Base-by-base conservation (phyloP, 2,329 filamentous ascomycete species). In the Cladophialophora bantiana region DNA sequence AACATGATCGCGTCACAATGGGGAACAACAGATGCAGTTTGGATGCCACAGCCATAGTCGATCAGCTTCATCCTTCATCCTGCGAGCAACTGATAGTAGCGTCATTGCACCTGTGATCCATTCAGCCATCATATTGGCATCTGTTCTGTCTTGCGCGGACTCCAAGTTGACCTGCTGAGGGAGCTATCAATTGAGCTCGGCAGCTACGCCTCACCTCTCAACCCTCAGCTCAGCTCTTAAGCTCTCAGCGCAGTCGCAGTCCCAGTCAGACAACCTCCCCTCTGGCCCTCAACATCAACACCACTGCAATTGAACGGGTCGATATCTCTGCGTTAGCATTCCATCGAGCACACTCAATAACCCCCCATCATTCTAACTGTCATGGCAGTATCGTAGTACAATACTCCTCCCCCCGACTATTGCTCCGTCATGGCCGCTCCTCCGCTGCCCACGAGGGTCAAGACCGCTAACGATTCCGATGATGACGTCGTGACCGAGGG, bases 401-500 rank as follows among this genome's bases (percentile, higher is more conserved):
- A 66, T 62, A 64, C 42, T 59, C 59, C 68, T 56, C 68, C 68
- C 52, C 68, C 66, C 18, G 36, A 53, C 38, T 68, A 70, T 63
- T 13, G 40, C 35, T 32, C 63, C 59, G 52, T 32, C 31, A 71
- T 72, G 69, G 68, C 69, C 31, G 53, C 69, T 10, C 50, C 57
- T 54, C 38, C 42, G 6, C 65, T 71, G 18, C 69, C 69, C 7
- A 59, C 62, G 12, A 59, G 69, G 53, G 50, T 52, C 48, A 71
- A 66, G 57, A 71, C 71, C 13, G 59, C 53, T 26, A 66, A 66
- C 20, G 65, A 75, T 64, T 76, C 82, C 62, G 83, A 81, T 77
- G 86, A 88, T n/a, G 86, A 88, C 65, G 86, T 85, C 48, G 78
- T 88, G 50, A 85, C 86, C 7, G 85, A 87, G 62, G 79, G 83